Evolutionary conservation across 139 green algal genomes (phyloP).

Genomic region (Chlorella vulgaris): DNA sequence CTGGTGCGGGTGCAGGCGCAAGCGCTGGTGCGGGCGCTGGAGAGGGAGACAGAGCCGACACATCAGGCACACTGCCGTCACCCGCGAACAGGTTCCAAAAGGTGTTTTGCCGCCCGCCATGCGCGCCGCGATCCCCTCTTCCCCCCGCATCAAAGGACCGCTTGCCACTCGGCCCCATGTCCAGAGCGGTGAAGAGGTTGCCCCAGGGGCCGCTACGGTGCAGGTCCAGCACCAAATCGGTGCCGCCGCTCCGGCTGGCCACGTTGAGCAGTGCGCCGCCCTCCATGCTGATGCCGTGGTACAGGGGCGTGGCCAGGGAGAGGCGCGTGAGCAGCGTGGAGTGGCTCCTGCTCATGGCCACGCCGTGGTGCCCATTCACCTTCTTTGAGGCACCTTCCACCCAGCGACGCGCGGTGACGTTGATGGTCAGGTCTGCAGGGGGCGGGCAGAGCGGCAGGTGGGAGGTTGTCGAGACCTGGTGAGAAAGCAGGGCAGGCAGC

Average conservation of each 20-base stretch:
- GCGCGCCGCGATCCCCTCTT: neutral
- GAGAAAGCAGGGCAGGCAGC: too few species aligned
- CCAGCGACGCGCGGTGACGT: neutral
- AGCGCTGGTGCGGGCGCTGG: neutral
- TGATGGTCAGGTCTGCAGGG: neutral
- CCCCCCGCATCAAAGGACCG: neutral
- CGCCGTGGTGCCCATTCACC: conserved; percentile 2
- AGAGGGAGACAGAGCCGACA: neutral
- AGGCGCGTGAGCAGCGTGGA: conserved; percentile 1
- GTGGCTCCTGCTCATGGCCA: neutral
- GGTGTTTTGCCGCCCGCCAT: neutral
- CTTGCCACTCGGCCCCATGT: neutral
- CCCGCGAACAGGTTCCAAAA: conserved; percentile 2
- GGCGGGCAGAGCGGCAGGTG: neutral
- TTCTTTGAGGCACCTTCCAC: neutral
- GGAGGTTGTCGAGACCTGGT: neutral
- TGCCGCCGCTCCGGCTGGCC: neutral
- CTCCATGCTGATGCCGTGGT: neutral
- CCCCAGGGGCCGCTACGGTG: neutral
- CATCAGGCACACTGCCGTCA: too few species aligned
- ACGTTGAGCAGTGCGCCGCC: conserved; percentile 1
- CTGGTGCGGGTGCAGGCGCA: neutral
- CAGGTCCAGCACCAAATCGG: neutral
- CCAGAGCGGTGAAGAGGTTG: neutral
- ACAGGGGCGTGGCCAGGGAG: neutral